Evolutionary conservation across 164 flowering plant species (phyloP).

Genomic region (Santalum album): DNA sequence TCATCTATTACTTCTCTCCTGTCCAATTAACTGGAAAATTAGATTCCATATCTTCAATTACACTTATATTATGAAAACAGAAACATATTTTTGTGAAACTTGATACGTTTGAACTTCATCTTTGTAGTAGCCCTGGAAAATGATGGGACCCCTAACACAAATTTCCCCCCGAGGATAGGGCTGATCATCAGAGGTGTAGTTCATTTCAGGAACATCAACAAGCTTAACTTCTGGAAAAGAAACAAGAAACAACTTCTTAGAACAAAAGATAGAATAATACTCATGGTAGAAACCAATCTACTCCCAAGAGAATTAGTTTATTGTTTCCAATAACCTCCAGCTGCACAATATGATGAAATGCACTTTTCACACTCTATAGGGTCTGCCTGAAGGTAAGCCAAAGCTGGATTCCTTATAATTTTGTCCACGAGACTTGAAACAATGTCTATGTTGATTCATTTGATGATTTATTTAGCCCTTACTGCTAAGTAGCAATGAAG

Average conservation of each 20-base stretch:
- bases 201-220: conserved; percentile 5
- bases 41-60: not conserved
- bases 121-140: conserved; percentile 4
- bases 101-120: conserved; percentile 1
- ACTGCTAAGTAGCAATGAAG: too few relatives aligned
- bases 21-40: not conserved
- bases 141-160: not conserved
- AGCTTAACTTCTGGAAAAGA: conserved; percentile 2
- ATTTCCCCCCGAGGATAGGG: conserved; percentile 3
- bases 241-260: not conserved
- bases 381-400: too few relatives aligned
- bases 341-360: too few relatives aligned
- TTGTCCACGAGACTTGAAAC: too few relatives aligned
- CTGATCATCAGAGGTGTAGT: conserved; percentile 1
- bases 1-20: conserved; percentile 2
- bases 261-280: too few relatives aligned
- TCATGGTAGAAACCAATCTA: too few relatives aligned
- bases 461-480: too few relatives aligned
- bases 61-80: not conserved
- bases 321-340: too few relatives aligned
- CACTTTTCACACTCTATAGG: too few relatives aligned
- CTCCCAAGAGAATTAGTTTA: too few relatives aligned
- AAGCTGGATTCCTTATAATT: too few relatives aligned
- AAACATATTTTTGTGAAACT: not conserved
- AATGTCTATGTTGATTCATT: too few relatives aligned